These are phyloP conservation scores for Phellopilus nigrolimitatus DNA, from an alignment of 1,284 basidiomycete genomes.

Conservation along the genomic window DNA sequence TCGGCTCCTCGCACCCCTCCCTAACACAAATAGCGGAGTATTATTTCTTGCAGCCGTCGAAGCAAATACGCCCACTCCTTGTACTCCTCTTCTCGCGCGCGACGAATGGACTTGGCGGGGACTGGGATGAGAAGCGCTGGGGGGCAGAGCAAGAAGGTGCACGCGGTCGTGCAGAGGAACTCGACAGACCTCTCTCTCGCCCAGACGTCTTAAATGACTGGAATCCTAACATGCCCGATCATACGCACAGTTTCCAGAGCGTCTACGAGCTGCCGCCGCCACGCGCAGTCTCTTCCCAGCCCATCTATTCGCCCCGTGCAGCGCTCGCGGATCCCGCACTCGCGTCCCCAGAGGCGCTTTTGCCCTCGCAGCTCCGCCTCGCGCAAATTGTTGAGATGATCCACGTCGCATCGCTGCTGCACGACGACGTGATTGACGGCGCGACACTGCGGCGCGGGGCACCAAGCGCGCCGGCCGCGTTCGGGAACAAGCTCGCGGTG, in stretches of 20 bases:
- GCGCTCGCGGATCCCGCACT: slow-evolving; percentile 28
- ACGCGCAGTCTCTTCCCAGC: slow-evolving; percentile 32
- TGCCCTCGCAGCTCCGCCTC: slow-evolving; percentile 88
- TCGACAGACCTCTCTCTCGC: slow-evolving; percentile 69
- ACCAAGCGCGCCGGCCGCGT: slow-evolving; percentile 81
- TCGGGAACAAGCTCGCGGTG: slow-evolving; percentile 95
- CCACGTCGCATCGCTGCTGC: slow-evolving; percentile 92
- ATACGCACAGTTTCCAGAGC: slow-evolving; percentile 49
- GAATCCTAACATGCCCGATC: slow-evolving; percentile 76
- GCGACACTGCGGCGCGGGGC: slow-evolving; percentile 79
- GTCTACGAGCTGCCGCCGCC: slow-evolving; percentile 43
- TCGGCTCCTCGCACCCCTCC: slow-evolving; percentile 86
- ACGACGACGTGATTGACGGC: slow-evolving; percentile 93
- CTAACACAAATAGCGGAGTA: slow-evolving; percentile 88
- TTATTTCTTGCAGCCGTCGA: slow-evolving; percentile 87
- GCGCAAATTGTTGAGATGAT: slow-evolving; percentile 99
- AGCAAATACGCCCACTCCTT: slow-evolving; percentile 88
- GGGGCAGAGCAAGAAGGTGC: slow-evolving; percentile 41
- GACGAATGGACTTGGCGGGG: slow-evolving; percentile 73
- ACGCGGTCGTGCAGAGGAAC: slow-evolving; percentile 37
- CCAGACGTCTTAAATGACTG: slow-evolving; percentile 80
- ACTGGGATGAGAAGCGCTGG: slow-evolving; percentile 46
- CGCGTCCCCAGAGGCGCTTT: slow-evolving; percentile 36
- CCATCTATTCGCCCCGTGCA: slow-evolving; percentile 38
- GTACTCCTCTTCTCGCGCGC: slow-evolving; percentile 90